These are phyloP conservation scores for Chalaropsis thielavioides DNA, from an alignment of 2,329 filamentous ascomycete species.

Conservation along the genomic window DNA sequence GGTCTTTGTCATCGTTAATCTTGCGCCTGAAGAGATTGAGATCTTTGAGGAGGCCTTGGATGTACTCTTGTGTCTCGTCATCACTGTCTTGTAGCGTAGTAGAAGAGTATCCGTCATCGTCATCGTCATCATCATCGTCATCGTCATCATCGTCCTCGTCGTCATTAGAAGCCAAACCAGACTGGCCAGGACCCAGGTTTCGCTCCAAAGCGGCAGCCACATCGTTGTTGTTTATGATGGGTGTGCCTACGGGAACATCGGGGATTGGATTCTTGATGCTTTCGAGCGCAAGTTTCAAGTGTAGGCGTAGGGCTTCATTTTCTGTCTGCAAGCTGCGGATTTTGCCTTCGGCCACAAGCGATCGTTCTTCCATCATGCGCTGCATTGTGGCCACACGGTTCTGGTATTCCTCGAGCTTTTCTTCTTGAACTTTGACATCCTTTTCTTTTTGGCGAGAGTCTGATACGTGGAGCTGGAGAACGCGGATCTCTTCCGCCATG, in stretches of 20 bases:
- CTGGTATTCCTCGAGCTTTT: constrained; percentile 88
- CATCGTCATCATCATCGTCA: constrained; percentile 45
- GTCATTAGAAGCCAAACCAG: not conserved
- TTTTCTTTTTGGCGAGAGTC: constrained; percentile 55
- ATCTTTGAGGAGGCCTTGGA: constrained; percentile 71
- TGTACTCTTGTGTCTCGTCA: constrained; percentile 64
- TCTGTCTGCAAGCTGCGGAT: constrained; percentile 79
- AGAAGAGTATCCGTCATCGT: constrained; percentile 33
- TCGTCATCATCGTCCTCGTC: constrained; percentile 29
- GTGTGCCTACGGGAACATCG: constrained; percentile 30
- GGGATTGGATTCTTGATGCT: constrained; percentile 89
- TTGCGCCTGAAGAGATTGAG: constrained; percentile 69
- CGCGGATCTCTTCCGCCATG: constrained; percentile 90
- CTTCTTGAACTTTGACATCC: constrained; percentile 62
- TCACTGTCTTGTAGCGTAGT: constrained; percentile 30
- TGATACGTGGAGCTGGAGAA: constrained; percentile 61
- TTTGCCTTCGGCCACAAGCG: constrained; percentile 82
- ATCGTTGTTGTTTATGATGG: constrained; percentile 23
- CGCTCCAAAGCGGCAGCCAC: constrained; percentile 18
- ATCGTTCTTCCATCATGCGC: constrained; percentile 86
- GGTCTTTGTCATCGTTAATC: constrained; percentile 63
- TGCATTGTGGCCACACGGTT: constrained; percentile 80
- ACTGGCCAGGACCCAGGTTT: constrained; percentile 22
- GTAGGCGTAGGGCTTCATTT: constrained; percentile 76
- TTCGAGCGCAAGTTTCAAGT: constrained; percentile 72